Evolutionary conservation across 1,284 basidiomycete species (phyloP).

Genomic region (Grifola frondosa): DNA sequence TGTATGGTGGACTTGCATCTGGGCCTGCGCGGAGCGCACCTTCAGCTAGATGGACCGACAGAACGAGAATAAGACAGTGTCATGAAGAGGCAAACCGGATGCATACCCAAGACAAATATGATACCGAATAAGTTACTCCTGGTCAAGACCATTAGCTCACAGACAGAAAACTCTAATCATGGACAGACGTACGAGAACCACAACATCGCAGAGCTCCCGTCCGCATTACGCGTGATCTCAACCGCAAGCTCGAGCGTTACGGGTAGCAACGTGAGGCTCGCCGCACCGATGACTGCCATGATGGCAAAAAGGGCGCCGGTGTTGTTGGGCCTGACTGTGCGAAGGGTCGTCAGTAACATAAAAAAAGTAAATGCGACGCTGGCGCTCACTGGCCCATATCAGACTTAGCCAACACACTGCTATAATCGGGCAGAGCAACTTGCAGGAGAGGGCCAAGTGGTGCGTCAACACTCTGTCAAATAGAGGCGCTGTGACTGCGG

Average conservation of each 20-base stretch:
- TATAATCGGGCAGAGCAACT: slow-evolving; percentile 60
- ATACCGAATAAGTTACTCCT: slow-evolving; percentile 67
- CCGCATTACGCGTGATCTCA: slow-evolving; percentile 75
- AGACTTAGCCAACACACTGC: slow-evolving; percentile 65
- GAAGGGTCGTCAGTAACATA: not conserved
- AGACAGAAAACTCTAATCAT: no score
- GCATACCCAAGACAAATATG: slow-evolving; percentile 64
- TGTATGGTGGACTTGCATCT: slow-evolving; percentile 61
- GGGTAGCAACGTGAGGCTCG: slow-evolving; percentile 68
- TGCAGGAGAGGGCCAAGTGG: slow-evolving; percentile 59
- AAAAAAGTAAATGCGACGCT: not conserved
- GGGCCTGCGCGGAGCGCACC: slow-evolving; percentile 61
- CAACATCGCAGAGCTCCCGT: slow-evolving; percentile 69
- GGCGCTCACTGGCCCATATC: slow-evolving; percentile 69
- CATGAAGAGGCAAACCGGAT: not conserved
- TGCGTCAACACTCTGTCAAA: slow-evolving; percentile 77
- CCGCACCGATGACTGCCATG: slow-evolving; percentile 64
- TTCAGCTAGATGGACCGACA: slow-evolving; percentile 41
- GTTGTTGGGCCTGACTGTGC: slow-evolving; percentile 59
- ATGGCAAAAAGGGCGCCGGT: slow-evolving; percentile 59
- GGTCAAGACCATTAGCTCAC: slow-evolving; percentile 5
- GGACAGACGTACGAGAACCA: slow-evolving; percentile 59
- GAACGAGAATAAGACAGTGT: not conserved
- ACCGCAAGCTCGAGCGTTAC: slow-evolving; percentile 72
- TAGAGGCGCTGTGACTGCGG: slow-evolving; percentile 65